Conservation (phyloP, 2,329 filamentous ascomycete genomes). For the Colletotrichum cereale region DNA sequence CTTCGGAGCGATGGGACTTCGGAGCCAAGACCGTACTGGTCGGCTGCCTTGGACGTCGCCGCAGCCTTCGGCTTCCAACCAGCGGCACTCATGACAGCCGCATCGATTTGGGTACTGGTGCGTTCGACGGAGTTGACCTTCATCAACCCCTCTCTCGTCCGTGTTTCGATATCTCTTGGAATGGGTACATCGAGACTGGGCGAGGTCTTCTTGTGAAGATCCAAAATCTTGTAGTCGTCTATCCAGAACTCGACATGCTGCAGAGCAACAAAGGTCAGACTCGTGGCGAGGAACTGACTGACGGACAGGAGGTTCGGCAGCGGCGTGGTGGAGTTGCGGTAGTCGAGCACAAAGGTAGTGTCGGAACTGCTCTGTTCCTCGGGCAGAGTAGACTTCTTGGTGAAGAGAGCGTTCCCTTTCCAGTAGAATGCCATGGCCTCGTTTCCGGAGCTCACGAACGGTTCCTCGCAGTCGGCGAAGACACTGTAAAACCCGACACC, state of each 20-base stretch:
- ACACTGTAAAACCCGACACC: conserved; percentile 99
- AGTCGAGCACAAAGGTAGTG: conserved; percentile 95
- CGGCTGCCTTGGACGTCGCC: conserved; percentile 57
- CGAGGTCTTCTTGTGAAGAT: conserved; percentile 86
- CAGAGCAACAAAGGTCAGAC: conserved; percentile 93
- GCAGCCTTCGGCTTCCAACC: conserved; percentile 79
- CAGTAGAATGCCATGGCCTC: conserved; percentile 99
- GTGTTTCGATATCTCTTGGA: conserved; percentile 82
- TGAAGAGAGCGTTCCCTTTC: conserved; percentile 98
- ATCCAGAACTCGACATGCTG: conserved; percentile 90
- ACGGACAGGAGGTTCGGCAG: conserved; percentile 88
- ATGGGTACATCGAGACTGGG: conserved; percentile 79
- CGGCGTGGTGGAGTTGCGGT: conserved; percentile 88
- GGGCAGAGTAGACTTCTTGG: conserved; percentile 82
- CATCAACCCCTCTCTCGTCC: conserved; percentile 91
- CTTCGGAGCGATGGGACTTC: conserved; percentile 76
- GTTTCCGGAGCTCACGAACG: conserved; percentile 92
- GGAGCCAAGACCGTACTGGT: conserved; percentile 63
- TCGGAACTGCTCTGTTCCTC: conserved; percentile 74
- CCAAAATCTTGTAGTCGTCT: conserved; percentile 85
- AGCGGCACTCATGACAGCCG: conserved; percentile 87
- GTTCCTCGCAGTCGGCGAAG: conserved; percentile 97
- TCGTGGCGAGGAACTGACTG: conserved; percentile 93
- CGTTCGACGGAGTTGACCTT: conserved; percentile 83
- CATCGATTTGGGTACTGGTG: conserved; percentile 92